These are phyloP conservation scores for Psophocarpus tetragonolobus DNA, from an alignment of 306 rosid species.

Conservation along the genomic window DNA sequence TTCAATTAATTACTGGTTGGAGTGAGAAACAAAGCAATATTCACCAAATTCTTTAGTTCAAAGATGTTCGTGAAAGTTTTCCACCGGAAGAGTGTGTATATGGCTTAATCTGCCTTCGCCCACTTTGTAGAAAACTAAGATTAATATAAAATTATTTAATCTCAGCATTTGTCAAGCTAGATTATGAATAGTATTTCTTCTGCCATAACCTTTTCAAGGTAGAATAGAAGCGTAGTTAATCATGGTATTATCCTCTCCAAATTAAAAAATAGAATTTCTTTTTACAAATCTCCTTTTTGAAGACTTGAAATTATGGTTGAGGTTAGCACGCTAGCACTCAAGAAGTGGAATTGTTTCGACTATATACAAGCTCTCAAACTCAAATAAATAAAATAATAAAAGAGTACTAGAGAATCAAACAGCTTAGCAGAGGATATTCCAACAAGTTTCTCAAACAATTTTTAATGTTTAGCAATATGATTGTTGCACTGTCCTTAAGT, in stretches of 20 bases:
- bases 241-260: background rate
- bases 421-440: background rate
- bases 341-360: background rate
- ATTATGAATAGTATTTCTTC: background rate
- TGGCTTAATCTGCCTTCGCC: background rate
- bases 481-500: background rate
- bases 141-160: background rate
- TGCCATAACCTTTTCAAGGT: background rate
- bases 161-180: background rate
- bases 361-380: background rate
- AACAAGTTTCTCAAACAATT: background rate
- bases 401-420: background rate
- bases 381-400: background rate
- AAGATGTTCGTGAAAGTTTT: background rate
- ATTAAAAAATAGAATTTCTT: background rate
- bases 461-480: background rate
- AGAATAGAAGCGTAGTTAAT: background rate
- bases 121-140: background rate
- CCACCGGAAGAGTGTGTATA: background rate
- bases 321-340: background rate
- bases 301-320: background rate
- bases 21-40: background rate
- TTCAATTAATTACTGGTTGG: background rate
- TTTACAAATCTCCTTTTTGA: background rate
- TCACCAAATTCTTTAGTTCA: background rate